Conservation (phyloP, 108 stramenopile genomes). For the Cyclotella sp. region DNA sequence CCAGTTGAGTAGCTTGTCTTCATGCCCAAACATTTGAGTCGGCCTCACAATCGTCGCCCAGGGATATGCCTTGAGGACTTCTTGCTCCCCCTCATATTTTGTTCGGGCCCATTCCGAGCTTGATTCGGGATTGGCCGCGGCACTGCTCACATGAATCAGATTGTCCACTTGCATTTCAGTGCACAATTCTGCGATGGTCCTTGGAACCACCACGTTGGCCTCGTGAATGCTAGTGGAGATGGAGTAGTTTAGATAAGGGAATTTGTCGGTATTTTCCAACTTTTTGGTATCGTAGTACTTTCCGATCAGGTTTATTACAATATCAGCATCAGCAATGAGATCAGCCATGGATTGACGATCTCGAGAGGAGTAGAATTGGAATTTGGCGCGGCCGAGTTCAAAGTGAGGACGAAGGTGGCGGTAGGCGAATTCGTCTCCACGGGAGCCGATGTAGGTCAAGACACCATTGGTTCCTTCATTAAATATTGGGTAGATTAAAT, state of each 20-base stretch:
- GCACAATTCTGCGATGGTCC: conserved; percentile 87
- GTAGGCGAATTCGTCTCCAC: conserved; percentile 92
- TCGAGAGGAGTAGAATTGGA: conserved; percentile 83
- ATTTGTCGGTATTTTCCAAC: conserved; percentile 72
- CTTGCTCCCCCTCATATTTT: conserved; percentile 93
- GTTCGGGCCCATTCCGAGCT: conserved; percentile 89
- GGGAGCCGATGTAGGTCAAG: conserved; percentile 85
- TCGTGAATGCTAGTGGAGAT: conserved; percentile 87
- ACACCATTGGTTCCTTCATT: conserved; percentile 74
- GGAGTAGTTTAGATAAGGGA: conserved; percentile 78
- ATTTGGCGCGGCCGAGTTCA: conserved; percentile 90
- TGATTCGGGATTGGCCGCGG: conserved; percentile 72
- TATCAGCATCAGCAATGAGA: conserved; percentile 89
- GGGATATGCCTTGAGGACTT: conserved; percentile 88
- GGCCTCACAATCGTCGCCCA: conserved; percentile 95
- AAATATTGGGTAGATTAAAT: background rate
- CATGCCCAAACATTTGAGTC: conserved; percentile 93
- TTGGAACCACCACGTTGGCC: conserved; percentile 90
- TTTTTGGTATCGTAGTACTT: conserved; percentile 93
- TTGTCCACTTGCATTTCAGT: conserved; percentile 90
- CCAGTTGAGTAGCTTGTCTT: conserved; percentile 93
- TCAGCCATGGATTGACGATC: conserved; percentile 90
- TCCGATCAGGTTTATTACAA: conserved; percentile 95
- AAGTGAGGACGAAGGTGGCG: conserved; percentile 93
- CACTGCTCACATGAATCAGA: conserved; percentile 92